phyloP scores from a whole-genome alignment of 129 eudicot species.

The Flaveria ramosissima region DNA sequence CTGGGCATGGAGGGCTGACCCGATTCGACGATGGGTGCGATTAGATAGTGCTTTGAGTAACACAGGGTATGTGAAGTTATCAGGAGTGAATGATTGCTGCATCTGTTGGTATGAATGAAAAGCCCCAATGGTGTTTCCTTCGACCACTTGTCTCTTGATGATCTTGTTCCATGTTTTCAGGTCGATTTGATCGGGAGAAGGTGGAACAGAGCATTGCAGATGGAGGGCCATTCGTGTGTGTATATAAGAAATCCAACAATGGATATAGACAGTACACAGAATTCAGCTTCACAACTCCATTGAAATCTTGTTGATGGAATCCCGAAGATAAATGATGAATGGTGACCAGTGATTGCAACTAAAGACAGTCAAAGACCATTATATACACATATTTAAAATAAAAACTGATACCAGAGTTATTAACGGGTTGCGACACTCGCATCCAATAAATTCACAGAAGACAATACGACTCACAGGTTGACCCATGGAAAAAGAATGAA shows the following conservation, averaged over 20 bases:
- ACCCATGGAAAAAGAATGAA: no score
- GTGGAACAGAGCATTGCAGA: constrained; percentile 31
- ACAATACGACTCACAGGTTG: no score
- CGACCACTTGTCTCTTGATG: constrained; percentile 41
- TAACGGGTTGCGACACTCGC: no score
- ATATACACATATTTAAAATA: no score
- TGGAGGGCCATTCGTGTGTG: constrained; percentile 35
- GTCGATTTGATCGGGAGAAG: constrained; percentile 22
- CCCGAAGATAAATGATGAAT: constrained; percentile 20
- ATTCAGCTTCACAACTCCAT: neutral
- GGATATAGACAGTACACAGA: neutral
- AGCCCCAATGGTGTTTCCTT: constrained; percentile 40
- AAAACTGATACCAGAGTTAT: no score
- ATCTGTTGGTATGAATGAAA: constrained; percentile 39
- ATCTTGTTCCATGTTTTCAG: constrained; percentile 49
- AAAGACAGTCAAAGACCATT: no score
- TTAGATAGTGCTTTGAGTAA: constrained; percentile 45
- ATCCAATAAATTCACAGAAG: no score
- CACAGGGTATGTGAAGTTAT: constrained; percentile 55
- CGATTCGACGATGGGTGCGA: constrained; percentile 27
- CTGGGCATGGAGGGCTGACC: constrained; percentile 53
- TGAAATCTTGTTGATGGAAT: neutral
- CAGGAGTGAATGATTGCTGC: constrained; percentile 41
- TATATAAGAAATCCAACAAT: no score
- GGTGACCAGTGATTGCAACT: neutral